Conservation (phyloP, 169 alveolate species). For the Miamiensis avidus region DNA sequence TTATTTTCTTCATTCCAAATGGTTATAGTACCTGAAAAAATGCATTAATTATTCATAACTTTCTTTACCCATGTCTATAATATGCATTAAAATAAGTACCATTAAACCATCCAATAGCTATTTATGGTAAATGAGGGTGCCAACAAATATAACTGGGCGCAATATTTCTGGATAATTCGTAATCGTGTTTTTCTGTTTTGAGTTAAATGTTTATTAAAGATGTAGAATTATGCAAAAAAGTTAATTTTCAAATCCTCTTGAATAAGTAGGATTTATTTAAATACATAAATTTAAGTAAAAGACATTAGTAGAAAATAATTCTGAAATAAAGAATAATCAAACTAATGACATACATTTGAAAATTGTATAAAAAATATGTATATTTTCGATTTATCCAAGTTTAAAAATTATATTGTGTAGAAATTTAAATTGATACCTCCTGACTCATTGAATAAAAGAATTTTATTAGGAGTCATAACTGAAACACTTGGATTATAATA, state of each 20-base stretch:
- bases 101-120: constrained; percentile 76
- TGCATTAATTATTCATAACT: neutral
- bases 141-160: constrained; percentile 55
- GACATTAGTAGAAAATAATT: too few species aligned
- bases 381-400: too few species aligned
- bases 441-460: constrained; percentile 19
- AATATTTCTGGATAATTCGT: constrained; percentile 59
- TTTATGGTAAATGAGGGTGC: constrained; percentile 67
- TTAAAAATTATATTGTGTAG: too few species aligned
- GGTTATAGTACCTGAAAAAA: constrained; percentile 59
- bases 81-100: constrained; percentile 36
- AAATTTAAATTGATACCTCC: neutral
- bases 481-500: constrained; percentile 9
- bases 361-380: too few species aligned
- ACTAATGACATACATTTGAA: too few species aligned
- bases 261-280: too few species aligned
- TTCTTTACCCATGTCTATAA: neutral
- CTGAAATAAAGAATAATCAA: too few species aligned
- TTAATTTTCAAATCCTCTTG: too few species aligned
- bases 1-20: constrained; percentile 82
- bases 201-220: too few species aligned
- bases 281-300: too few species aligned
- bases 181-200: constrained; percentile 39
- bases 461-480: constrained; percentile 18
- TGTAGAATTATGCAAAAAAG: too few species aligned